These are phyloP conservation scores for Priceomyces melissophilus DNA, from an alignment of 805 yeast genomes.

Conservation along the genomic window DNA sequence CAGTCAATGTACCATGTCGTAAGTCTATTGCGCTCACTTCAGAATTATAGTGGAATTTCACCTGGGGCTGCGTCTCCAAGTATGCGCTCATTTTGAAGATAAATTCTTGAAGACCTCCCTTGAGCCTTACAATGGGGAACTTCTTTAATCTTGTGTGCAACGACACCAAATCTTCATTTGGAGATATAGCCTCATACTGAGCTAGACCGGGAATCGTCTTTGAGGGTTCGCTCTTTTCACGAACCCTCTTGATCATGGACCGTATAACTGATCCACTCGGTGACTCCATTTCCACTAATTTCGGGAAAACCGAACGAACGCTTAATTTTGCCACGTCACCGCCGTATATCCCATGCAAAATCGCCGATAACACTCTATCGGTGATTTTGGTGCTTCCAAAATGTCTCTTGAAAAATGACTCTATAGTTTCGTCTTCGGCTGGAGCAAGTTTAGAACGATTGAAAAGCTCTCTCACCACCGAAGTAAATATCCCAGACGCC, in stretches of 20 bases:
- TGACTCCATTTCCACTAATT: constrained; percentile 54
- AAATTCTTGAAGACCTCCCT: constrained; percentile 54
- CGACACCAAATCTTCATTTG: constrained; percentile 34
- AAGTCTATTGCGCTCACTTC: constrained; percentile 20
- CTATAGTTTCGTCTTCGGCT: constrained; percentile 65
- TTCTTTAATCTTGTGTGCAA: constrained; percentile 40
- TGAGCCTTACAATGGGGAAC: constrained; percentile 61
- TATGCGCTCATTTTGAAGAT: constrained; percentile 42
- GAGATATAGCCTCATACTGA: constrained; percentile 22
- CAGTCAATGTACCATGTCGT: constrained; percentile 9
- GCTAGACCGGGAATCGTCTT: constrained; percentile 6
- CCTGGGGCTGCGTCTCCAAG: constrained; percentile 38
- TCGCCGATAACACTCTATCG: constrained; percentile 68
- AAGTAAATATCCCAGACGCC: constrained; percentile 41
- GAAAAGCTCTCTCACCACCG: constrained; percentile 53
- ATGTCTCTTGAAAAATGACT: constrained; percentile 62
- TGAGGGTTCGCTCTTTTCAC: too few relatives aligned
- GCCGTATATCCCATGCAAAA: constrained; percentile 87
- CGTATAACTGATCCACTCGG: constrained; percentile 56
- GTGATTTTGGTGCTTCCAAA: constrained; percentile 54
- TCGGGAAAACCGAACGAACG: constrained; percentile 56
- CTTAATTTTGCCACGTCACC: constrained; percentile 64
- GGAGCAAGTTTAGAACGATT: constrained; percentile 16
- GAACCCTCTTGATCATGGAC: constrained; percentile 39
- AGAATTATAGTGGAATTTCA: constrained; percentile 31